Base-by-base conservation (phyloP, 345 rosid genomes). In the Eucalyptus urophylla region DNA sequence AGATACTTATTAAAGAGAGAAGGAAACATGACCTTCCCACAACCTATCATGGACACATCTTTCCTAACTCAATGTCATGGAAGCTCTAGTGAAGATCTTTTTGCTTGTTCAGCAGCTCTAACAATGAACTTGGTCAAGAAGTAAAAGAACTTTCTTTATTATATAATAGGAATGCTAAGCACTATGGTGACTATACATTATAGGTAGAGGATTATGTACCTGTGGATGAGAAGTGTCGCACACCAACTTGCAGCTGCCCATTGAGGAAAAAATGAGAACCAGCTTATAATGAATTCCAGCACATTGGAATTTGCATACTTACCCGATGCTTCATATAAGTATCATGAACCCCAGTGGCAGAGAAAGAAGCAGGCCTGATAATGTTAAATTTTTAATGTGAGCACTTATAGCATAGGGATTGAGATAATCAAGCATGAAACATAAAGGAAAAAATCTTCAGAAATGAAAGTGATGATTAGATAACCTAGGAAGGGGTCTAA, bases 141-240 rank as follows among this genome's bases (percentile, higher is more conserved):
- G 49, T 44, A 87, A 88, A 85, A 86, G 27, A 86, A 88, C 43
- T 43, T 43, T 60, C 76, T 87, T 17, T 40, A 76, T 44, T 21
- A 76, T 43, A 11, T 76, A 72, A 33, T 37, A 43, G 22, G 27
- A 40, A 76, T 76, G 47, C 47, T 40, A 40, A 40, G 44, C 85
- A 72, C 45, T 6, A 12, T 40, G 7, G 29, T 4, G 15, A 43
- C 47, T 40, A 76, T 76, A 76, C 47, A 58, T 87, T 87, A 16
- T 80, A 37, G 89, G 67, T 85, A 89, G 86, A 87, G 90, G n/a
- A 53, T 86, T 88, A 90, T 51, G 88, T 94, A 97, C 99, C 99
- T 91, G 96, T 62, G 86, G 98, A 94, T 86, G 99, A 97, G 91
- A 97, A 97, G 89, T 91, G 90, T 31, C 93, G 96, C 29, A 93